A percentile compares a stretch with the other conserved stretches of the same genome.
Conservation (phyloP, 352 stramenopile species). For the Globisporangium iwayamae region DNA sequence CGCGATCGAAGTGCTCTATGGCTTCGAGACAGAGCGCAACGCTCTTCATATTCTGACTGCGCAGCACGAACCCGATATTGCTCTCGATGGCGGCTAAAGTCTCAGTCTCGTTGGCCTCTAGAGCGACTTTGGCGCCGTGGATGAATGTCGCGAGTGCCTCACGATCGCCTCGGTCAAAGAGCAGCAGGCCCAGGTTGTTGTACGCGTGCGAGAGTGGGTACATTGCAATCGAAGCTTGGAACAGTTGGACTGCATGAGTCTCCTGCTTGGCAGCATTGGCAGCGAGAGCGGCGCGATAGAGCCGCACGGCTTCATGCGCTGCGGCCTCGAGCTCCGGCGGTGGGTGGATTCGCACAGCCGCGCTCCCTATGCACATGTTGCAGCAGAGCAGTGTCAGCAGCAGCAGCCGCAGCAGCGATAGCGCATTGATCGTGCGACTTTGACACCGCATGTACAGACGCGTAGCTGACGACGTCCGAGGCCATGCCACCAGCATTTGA, state of each 20-base stretch:
- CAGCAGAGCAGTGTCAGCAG: neutral
- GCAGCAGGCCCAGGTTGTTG: conserved; percentile 77
- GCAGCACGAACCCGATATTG: conserved; percentile 67
- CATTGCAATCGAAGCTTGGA: conserved; percentile 40
- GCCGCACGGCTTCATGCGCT: conserved; percentile 14
- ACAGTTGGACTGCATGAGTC: conserved; percentile 26
- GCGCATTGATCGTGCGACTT: neutral
- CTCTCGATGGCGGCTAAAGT: conserved; percentile 55
- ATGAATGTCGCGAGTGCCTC: conserved; percentile 39
- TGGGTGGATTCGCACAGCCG: neutral
- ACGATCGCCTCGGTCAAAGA: conserved; percentile 24
- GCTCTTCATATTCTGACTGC: conserved; percentile 27
- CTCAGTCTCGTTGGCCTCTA: conserved; percentile 28
- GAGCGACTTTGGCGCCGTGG: conserved; percentile 32
- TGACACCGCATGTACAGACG: neutral
- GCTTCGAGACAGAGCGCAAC: conserved; percentile 38
- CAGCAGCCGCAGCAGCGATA: neutral
- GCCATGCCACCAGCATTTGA: neutral
- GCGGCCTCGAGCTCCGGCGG: neutral
- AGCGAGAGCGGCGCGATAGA: conserved; percentile 27
- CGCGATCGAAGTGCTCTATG: conserved; percentile 58
- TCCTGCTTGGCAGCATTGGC: conserved; percentile 11
- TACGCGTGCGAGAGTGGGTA: conserved; percentile 58
- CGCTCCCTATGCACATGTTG: neutral
- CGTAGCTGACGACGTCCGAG: neutral